Conservation (phyloP, 768 basidiomycete species). For the Leccinum rimulosum region DNA sequence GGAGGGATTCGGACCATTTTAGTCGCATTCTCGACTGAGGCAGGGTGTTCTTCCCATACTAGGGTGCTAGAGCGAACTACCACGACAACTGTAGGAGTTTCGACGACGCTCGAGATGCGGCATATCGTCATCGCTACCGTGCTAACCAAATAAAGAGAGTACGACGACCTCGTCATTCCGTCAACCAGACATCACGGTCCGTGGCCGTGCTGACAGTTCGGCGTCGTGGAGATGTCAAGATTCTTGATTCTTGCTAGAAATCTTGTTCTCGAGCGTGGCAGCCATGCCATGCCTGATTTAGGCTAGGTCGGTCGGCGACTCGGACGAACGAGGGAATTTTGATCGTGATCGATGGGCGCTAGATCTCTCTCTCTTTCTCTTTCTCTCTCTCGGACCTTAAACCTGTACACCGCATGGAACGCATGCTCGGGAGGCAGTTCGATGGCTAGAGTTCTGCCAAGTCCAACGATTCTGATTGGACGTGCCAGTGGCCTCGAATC, state of each 20-base stretch:
- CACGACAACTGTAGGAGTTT: neutral
- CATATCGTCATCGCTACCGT: neutral
- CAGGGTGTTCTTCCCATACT: neutral
- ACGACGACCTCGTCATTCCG: neutral
- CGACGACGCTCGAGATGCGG: neutral
- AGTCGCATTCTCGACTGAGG: neutral
- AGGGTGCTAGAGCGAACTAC: neutral
- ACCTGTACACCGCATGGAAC: neutral
- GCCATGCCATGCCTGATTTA: neutral
- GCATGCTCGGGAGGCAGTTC: neutral
- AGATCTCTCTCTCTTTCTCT: no score
- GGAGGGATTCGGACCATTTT: neutral
- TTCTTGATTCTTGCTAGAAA: neutral
- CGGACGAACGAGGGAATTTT: neutral
- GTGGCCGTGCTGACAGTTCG: neutral
- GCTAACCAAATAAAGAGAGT: neutral
- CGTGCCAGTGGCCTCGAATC: neutral
- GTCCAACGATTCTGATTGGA: neutral
- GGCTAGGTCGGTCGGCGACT: neutral
- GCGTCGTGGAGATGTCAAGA: neutral
- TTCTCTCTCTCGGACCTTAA: no score
- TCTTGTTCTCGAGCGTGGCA: neutral
- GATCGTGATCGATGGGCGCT: neutral
- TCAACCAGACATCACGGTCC: neutral
- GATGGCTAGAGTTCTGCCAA: neutral